Conservation (phyloP, 345 rosid species). For the Odontarrhena argentea region DNA sequence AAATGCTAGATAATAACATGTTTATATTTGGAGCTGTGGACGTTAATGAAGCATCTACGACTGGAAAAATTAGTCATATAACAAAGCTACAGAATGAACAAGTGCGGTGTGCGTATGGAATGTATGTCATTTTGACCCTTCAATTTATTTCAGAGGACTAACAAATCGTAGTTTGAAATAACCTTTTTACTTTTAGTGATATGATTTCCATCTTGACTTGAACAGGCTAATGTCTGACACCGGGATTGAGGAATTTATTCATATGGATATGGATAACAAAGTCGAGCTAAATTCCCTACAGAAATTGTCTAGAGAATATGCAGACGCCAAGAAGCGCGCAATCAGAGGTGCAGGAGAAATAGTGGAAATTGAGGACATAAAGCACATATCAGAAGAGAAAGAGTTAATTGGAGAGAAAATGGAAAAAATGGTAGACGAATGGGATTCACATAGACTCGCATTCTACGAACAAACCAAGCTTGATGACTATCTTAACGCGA, state of each 20-base stretch:
- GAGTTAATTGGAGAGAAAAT: slow-evolving; percentile 49
- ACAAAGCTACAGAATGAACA: slow-evolving; percentile 60
- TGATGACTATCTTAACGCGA: slow-evolving; percentile 22
- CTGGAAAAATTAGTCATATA: slow-evolving; percentile 50
- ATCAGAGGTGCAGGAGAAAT: slow-evolving; percentile 52
- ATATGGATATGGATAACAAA: slow-evolving; percentile 71
- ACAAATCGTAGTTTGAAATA: too few relatives aligned
- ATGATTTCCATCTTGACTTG: too few relatives aligned
- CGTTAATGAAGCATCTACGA: slow-evolving; percentile 48
- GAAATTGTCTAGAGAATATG: slow-evolving; percentile 59
- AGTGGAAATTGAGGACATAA: slow-evolving; percentile 56
- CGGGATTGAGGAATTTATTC: slow-evolving; percentile 61
- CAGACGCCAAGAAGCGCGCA: slow-evolving; percentile 68
- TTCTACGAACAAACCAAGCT: slow-evolving; percentile 55
- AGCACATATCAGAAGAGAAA: slow-evolving; percentile 58
- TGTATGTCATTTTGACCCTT: too few relatives aligned
- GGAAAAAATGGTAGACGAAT: slow-evolving; percentile 53
- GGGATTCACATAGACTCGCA: slow-evolving; percentile 55
- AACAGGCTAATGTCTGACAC: slow-evolving; percentile 56
- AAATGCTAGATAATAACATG: slow-evolving; percentile 64
- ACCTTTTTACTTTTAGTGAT: too few relatives aligned
- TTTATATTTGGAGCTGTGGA: slow-evolving; percentile 80
- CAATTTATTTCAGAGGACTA: too few relatives aligned
- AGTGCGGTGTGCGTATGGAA: slow-evolving; percentile 59
- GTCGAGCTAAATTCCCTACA: slow-evolving; percentile 54